Base-by-base conservation (phyloP, 2,329 filamentous ascomycete genomes). In the Botrytis porri region DNA sequence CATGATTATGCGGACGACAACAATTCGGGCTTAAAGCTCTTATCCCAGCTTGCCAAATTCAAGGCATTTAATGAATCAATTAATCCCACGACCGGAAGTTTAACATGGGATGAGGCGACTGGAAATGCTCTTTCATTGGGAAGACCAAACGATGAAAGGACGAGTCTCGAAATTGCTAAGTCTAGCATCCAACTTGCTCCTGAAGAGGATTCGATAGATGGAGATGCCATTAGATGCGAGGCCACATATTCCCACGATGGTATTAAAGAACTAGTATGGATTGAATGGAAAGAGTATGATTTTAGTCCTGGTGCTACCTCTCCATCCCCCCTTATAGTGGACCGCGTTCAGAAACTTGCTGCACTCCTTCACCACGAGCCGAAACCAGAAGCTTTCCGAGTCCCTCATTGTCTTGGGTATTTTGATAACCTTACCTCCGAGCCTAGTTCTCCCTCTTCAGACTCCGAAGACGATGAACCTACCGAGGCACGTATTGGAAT, bases 211-310 rank as follows among this genome's bases (percentile, higher is more conserved):
- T 35, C n/a, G 35, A 66, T 61, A 29, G 71, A 72, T 37, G 32
- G 20, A 51, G 45, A 29, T 22, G 67, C 59, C 43, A 48, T 69
- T 37, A 79, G 84, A 35, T 84, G 83, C 63, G 84, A 85, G 64
- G 84, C 83, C 4, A 61, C 79, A 29, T 80, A 85, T 73, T 80
- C 78, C 5, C 75, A 80, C 5, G 76, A 80, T n/a, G 83, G 81
- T 9, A 78, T 74, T 14, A 72, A 72, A 65, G 83, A 82, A 69
- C 82, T 80, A 45, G 83, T 86, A 0, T 86, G 85, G 85, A 81
- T 86, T 12, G 85, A 86, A 75, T 86, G 85, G 85, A 86, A 86
- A 76, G 83, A 85, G 72, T 86, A 86, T 73, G 80, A 83, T n/a
- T 81, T 79, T 0, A 75, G 78, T 12, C 79, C 81, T 5, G 81